Evolutionary conservation across 2,329 filamentous ascomycete species (phyloP), one percentile per base, ranked within the genome.

Genomic region (Akanthomyces uredinophilus): DNA sequence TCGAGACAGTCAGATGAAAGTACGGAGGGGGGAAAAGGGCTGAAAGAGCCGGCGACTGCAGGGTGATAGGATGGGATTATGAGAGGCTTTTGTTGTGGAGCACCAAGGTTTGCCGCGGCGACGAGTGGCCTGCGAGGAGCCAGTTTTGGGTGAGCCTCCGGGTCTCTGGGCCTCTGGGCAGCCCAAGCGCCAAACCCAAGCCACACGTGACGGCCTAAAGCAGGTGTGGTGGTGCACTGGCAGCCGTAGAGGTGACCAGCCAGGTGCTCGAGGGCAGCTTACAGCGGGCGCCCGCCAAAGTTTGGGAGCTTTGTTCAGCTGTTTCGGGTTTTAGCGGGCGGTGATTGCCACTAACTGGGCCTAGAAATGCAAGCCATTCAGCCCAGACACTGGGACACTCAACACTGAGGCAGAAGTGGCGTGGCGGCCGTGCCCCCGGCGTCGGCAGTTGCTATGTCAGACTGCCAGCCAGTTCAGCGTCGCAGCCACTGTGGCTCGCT

Each of bases 31-130:
- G 39, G 24, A 47, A 60, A 55, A 61, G 59, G 59, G 59, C 51
- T 61, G 51, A 61, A 60, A 59, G 27, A 11, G 43, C 32, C 22
- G 44, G 59, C 59, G 59, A 55, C 43, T 46, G 41, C 55, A 61
- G 59, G 59, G 59, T 44, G 44, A 49, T 13, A 39, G 58, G 50
- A 54, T 37, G 47, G 50, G 44, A 43, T 61, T 60, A 37, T 60
- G 58, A 55, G 51, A 55, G 51, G 50, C 51, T 55, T 61, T 49
- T 55, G 59, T 29, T 50, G 59, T 61, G 59, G 59, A 61, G 59
- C 59, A 55, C n/a, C 20, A 13, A 41, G 50, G 32, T 61, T 61
- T 61, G 51, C 59, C 43, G 51, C 51, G 35, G 59, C 41, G 59
- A 55, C 50, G 35, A 41, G 35, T 41, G 51, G 50, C 11, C 32